phyloP scores from a whole-genome alignment of 1,284 basidiomycete genomes.

The Moniliella sp. region DNA sequence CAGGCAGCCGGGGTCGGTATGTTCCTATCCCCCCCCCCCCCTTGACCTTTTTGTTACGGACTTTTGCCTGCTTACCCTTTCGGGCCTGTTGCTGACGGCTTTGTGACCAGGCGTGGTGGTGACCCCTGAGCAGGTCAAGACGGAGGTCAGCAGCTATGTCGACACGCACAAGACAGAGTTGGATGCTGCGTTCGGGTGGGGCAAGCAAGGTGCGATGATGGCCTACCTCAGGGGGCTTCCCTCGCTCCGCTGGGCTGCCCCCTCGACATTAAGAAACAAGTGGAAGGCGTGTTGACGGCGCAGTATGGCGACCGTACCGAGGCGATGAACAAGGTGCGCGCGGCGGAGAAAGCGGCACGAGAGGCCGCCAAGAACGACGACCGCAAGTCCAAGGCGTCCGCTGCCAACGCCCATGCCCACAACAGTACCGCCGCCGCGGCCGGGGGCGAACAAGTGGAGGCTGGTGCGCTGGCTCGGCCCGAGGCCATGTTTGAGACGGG shows the following conservation, averaged over 20 bases:
- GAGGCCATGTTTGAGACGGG: conserved; percentile 77
- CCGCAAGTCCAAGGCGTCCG: conserved; percentile 42
- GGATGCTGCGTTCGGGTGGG: conserved; percentile 35
- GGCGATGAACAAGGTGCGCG: conserved; percentile 5
- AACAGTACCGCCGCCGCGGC: conserved; percentile 8
- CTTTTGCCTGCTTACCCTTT: background rate
- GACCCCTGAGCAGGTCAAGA: conserved; percentile 48
- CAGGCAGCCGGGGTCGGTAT: conserved; percentile 65
- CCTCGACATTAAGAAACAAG: conserved; percentile 65
- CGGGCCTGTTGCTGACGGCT: background rate
- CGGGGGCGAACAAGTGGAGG: conserved; percentile 2
- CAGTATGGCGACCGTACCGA: conserved; percentile 46
- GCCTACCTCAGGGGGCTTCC: conserved; percentile 16
- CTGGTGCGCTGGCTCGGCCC: conserved; percentile 4
- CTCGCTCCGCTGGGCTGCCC: conserved; percentile 58
- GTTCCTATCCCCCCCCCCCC: conserved; percentile 30
- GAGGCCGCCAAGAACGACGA: conserved; percentile 41
- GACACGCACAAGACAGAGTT: conserved; percentile 23
- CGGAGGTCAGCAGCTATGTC: conserved; percentile 46
- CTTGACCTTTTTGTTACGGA: background rate
- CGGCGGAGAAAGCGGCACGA: conserved; percentile 5
- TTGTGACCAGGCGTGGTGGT: conserved; percentile 54
- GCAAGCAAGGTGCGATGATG: conserved; percentile 19
- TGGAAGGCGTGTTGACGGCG: conserved; percentile 54
- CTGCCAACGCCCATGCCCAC: conserved; percentile 3